Evolutionary conservation across 75 land plant genomes (phyloP), one percentile per base, ranked within the genome.

Genomic region (Selaginella tamariscina): DNA sequence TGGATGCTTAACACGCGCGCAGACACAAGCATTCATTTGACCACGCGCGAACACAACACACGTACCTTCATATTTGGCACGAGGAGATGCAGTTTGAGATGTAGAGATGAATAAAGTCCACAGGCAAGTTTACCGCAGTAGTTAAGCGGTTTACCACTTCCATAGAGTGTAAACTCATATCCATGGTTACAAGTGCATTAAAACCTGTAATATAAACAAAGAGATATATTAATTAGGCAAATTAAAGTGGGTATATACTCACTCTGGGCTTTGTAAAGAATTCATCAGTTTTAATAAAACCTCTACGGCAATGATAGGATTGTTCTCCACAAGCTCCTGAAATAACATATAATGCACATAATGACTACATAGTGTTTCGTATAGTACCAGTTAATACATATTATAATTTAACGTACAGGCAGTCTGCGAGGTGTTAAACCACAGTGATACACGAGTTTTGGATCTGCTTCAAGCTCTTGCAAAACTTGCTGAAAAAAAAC

Each of bases 361-460:
- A 39, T 15, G 15, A 15, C 49, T 15, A 5, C 5, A 39, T 5
- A 39, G 49, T 5, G 9, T 69, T 18, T 27, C 54, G 44, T 29
- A 32, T 22, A 29, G 9, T 13, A 24, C 0, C 65, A 27, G 26
- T 30, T 30, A 44, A 66, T 49, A 11, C 67, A 11, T 30, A 56
- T 30, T 66, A n/a, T 30, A 18, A 66, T 5, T 8, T 33, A 31
- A 74, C 89, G 67, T 81, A 93, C 98, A 13, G 96, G 96, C 20
- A 93, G 71, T 55, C 88, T 82, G 29, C 79, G 70, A 20, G 98
- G 96, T 23, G 91, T 87, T 56, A 93, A 69, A 30, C 98, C 98
- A 82, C 98, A 93, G 64, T 89, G 96, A 74, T 93, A 93, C 24
- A 89, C 98, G 65, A 93, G 86, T 75, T 93, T 93, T 49, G 88